phyloP scores from a whole-genome alignment of 805 yeast genomes.

The Lachancea sp. region DNA sequence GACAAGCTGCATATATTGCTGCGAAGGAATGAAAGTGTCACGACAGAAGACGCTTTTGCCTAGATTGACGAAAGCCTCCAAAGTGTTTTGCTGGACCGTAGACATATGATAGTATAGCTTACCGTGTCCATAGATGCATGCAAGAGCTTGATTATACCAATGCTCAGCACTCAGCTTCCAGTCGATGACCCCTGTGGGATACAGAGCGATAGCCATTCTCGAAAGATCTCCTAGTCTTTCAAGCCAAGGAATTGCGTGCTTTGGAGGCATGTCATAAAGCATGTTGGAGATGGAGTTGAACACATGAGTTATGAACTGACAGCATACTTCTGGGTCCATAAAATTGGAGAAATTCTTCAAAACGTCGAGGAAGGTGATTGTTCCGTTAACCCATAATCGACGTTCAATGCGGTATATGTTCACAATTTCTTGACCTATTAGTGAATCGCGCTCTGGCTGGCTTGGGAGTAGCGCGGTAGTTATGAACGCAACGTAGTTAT shows the following conservation, averaged over 20 bases:
- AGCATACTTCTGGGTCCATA: slow-evolving; percentile 71
- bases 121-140: slow-evolving; percentile 74
- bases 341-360: slow-evolving; percentile 68
- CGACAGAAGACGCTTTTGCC: slow-evolving; percentile 75
- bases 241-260: slow-evolving; percentile 49
- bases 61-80: slow-evolving; percentile 72
- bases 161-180: slow-evolving; percentile 80
- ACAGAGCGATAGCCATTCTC: slow-evolving; percentile 81
- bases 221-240: slow-evolving; percentile 83
- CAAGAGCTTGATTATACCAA: slow-evolving; percentile 75
- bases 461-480: slow-evolving; percentile 68
- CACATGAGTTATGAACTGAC: slow-evolving; percentile 66
- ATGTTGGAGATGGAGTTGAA: slow-evolving; percentile 46
- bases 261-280: slow-evolving; percentile 33
- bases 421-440: slow-evolving; percentile 62
- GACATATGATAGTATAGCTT: slow-evolving; percentile 83
- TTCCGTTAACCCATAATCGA: slow-evolving; percentile 81
- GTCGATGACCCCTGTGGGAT: slow-evolving; percentile 72
- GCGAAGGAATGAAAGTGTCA: slow-evolving; percentile 80
- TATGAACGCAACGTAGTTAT: slow-evolving; percentile 66
- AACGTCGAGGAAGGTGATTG: slow-evolving; percentile 73
- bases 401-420: slow-evolving; percentile 72
- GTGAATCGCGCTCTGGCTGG: slow-evolving; percentile 40
- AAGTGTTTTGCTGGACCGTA: slow-evolving; percentile 64
- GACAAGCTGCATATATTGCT: slow-evolving; percentile 67